Conservation (phyloP, 1,139 yeast species). For the Kazachstania sp. region DNA sequence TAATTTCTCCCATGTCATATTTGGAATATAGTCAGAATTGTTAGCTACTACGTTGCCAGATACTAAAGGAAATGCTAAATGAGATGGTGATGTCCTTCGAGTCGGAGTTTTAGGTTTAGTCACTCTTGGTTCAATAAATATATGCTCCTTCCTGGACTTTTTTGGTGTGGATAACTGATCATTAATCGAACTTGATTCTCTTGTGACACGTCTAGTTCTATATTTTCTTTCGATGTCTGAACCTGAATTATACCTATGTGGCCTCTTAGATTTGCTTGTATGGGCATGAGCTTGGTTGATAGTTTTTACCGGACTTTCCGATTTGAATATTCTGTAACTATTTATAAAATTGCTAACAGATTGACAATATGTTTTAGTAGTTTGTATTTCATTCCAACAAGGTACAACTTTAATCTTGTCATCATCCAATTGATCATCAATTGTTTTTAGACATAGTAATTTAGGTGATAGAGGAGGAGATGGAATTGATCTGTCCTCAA, state of each 20-base stretch:
- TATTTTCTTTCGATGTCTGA: conserved; percentile 4
- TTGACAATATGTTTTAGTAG: conserved; percentile 5
- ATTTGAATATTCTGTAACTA: conserved; percentile 8
- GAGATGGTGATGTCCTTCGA: conserved; percentile 5
- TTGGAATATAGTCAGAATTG: conserved; percentile 22
- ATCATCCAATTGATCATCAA: neutral
- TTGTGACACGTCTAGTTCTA: conserved; percentile 7
- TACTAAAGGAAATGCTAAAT: conserved; percentile 21
- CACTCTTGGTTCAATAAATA: neutral
- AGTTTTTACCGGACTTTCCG: neutral
- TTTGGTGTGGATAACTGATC: neutral
- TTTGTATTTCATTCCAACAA: conserved; percentile 6
- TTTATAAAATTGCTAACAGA: conserved; percentile 7
- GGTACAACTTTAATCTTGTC: conserved; percentile 3
- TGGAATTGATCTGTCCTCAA: conserved; percentile 11
- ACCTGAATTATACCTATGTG: neutral
- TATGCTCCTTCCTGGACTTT: neutral
- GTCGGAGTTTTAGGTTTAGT: neutral
- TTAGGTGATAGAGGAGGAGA: conserved; percentile 16
- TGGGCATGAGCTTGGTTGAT: neutral
- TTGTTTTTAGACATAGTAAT: neutral
- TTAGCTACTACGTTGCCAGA: conserved; percentile 18
- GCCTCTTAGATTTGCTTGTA: neutral
- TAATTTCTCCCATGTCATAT: conserved; percentile 48
- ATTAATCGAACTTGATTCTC: neutral